A percentile compares a stretch with the other conserved stretches of the same genome.
Conservation (phyloP, 2,329 filamentous ascomycete species). For the Phialophora macrospora region DNA sequence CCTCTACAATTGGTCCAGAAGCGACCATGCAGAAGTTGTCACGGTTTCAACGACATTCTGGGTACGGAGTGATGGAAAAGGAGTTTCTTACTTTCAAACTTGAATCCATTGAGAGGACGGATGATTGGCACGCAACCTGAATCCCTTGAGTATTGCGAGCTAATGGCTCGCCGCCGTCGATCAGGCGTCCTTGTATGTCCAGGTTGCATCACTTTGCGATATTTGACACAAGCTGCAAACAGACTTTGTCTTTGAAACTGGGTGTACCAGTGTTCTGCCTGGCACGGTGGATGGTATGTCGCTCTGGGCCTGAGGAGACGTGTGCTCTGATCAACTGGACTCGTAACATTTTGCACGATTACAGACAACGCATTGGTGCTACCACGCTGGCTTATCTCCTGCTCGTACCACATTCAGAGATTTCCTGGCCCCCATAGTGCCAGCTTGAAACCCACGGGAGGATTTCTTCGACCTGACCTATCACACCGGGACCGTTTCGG, state of each 20-base stretch:
- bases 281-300: not conserved
- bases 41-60: not conserved
- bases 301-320: not conserved
- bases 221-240: not conserved
- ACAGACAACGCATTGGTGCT: slow-evolving; percentile 15
- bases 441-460: not conserved
- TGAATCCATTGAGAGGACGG: not conserved
- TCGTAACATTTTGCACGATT: slow-evolving; percentile 6
- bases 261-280: not conserved
- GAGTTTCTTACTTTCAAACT: not conserved
- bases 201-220: not conserved
- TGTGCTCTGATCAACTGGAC: not conserved
- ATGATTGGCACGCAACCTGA: not conserved
- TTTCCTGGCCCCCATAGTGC: slow-evolving; percentile 13
- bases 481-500: slow-evolving; percentile 3
- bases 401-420: not conserved
- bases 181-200: slow-evolving; percentile 13
- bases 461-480: slow-evolving; percentile 13
- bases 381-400: slow-evolving; percentile 7
- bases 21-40: not conserved
- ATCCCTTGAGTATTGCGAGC: not conserved
- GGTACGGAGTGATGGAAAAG: not conserved
- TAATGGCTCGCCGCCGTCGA: slow-evolving; percentile 8
- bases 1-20: not conserved
- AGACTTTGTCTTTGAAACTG: not conserved